Percentiles rank a stretch among this genome's conserved stretches.
Evolutionary conservation across 1,284 basidiomycete species (phyloP).

Genomic region (Coniophora puteana): DNA sequence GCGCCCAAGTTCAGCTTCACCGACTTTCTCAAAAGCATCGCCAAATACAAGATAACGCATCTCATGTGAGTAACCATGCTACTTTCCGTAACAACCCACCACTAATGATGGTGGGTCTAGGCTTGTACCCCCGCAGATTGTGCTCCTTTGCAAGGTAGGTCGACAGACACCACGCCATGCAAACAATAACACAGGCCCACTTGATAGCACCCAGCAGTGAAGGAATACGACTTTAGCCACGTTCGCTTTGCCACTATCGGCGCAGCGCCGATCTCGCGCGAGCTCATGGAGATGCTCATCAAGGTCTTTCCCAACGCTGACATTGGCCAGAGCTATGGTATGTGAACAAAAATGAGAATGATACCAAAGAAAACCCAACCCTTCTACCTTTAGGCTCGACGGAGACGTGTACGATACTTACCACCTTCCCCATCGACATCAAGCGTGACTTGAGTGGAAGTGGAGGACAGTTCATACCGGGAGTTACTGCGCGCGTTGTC

Average conservation of each 20-base stretch:
- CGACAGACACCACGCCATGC: slow-evolving; percentile 1
- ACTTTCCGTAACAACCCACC: slow-evolving; percentile 22
- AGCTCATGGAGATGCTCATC: slow-evolving; percentile 44
- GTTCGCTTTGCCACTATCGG: slow-evolving; percentile 49
- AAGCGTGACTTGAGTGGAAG: slow-evolving; percentile 52
- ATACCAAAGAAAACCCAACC: slow-evolving; percentile 1
- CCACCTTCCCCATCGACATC: slow-evolving; percentile 29
- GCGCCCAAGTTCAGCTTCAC: slow-evolving; percentile 47
- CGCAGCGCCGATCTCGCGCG: slow-evolving; percentile 58
- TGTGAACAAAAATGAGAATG: slow-evolving; percentile 5
- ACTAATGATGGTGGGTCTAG: slow-evolving; percentile 27
- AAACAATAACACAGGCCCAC: slow-evolving; percentile 7
- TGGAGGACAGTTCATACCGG: slow-evolving; percentile 54
- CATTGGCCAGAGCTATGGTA: slow-evolving; percentile 52
- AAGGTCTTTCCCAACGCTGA: slow-evolving; percentile 40
- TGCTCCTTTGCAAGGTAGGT: slow-evolving; percentile 55
- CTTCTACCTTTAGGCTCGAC: slow-evolving; percentile 32
- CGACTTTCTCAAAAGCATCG: slow-evolving; percentile 50
- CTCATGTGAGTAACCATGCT: slow-evolving; percentile 35
- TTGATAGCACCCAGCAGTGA: slow-evolving; percentile 46
- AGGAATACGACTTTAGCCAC: slow-evolving; percentile 50
- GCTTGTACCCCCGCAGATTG: slow-evolving; percentile 53
- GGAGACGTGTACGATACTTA: slow-evolving; percentile 37
- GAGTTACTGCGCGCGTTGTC: slow-evolving; percentile 50
- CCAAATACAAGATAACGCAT: slow-evolving; percentile 49